Evolutionary conservation across 768 basidiomycete genomes (phyloP).

Genomic region (Tulasnella calospora): DNA sequence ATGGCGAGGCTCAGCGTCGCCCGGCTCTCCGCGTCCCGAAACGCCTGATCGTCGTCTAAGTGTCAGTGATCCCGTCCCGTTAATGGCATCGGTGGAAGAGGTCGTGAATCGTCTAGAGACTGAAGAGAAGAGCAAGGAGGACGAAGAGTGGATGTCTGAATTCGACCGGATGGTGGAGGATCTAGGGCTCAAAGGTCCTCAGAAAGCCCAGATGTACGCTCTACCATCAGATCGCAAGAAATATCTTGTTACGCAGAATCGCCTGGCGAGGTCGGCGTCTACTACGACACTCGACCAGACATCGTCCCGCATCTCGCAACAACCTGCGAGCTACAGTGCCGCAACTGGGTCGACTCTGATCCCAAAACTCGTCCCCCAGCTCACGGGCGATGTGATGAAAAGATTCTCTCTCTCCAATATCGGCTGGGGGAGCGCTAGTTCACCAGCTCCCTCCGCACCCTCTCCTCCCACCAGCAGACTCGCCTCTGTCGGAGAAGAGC

Average conservation of each 20-base stretch:
- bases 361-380: constrained; percentile 64
- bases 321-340: constrained; percentile 55
- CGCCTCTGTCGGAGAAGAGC: neutral
- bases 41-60: constrained; percentile 44
- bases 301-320: constrained; percentile 33
- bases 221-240: constrained; percentile 60
- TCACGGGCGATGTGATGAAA: constrained; percentile 60
- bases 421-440: constrained; percentile 44
- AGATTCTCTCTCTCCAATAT: constrained; percentile 56
- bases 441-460: constrained; percentile 37
- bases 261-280: constrained; percentile 37
- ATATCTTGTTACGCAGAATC: constrained; percentile 58
- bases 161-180: constrained; percentile 72
- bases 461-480: too few relatives aligned
- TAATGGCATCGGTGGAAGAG: constrained; percentile 15
- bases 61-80: constrained; percentile 61
- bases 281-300: constrained; percentile 34
- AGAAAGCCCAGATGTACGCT: constrained; percentile 56
- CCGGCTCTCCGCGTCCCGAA: constrained; percentile 32
- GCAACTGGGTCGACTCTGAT: constrained; percentile 54
- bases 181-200: constrained; percentile 66
- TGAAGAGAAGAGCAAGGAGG: constrained; percentile 36
- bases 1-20: constrained; percentile 52
- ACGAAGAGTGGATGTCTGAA: constrained; percentile 41
- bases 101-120: constrained; percentile 33